Percentiles rank a stretch among this genome's conserved stretches.
Conservation (phyloP, 2,329 filamentous ascomycete genomes). For the Knoxdaviesia capensis region DNA sequence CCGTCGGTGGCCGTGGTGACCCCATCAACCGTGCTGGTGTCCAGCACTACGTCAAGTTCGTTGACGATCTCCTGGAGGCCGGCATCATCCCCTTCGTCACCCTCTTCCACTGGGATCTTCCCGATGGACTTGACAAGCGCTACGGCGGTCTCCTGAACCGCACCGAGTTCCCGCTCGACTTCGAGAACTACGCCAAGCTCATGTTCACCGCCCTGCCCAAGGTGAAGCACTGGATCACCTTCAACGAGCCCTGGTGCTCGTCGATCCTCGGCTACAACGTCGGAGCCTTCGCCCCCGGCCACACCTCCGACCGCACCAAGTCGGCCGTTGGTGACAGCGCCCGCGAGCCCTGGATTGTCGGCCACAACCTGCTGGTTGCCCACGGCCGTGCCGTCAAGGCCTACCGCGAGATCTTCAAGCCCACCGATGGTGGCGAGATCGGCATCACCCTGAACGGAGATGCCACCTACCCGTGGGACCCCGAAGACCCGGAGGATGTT, state of each 20-base stretch:
- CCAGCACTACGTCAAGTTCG: conserved; percentile 58
- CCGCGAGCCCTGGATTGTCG: conserved; percentile 65
- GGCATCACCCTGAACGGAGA: conserved; percentile 80
- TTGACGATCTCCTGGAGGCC: conserved; percentile 56
- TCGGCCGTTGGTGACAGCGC: conserved; percentile 51
- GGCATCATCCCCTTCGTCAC: conserved; percentile 69
- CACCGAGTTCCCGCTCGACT: conserved; percentile 66
- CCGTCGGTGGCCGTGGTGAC: conserved; percentile 65
- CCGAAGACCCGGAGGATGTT: conserved; percentile 51
- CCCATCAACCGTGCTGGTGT: conserved; percentile 62
- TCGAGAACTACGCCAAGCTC: conserved; percentile 55
- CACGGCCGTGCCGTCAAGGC: conserved; percentile 65
- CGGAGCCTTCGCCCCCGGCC: conserved; percentile 66
- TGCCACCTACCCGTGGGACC: conserved; percentile 66
- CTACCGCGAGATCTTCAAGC: conserved; percentile 68
- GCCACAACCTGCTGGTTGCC: conserved; percentile 61
- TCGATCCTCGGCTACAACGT: conserved; percentile 62
- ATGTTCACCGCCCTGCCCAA: conserved; percentile 55
- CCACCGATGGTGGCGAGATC: conserved; percentile 51
- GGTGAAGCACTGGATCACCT: conserved; percentile 78
- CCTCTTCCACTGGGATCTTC: conserved; percentile 76
- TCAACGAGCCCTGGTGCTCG: conserved; percentile 80
- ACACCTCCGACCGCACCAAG: conserved; percentile 54
- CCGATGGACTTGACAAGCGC: conserved; percentile 55
- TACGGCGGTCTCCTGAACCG: conserved; percentile 70